Evolutionary conservation across 2,329 filamentous ascomycete species (phyloP).

Genomic region (Balansia obtecta): DNA sequence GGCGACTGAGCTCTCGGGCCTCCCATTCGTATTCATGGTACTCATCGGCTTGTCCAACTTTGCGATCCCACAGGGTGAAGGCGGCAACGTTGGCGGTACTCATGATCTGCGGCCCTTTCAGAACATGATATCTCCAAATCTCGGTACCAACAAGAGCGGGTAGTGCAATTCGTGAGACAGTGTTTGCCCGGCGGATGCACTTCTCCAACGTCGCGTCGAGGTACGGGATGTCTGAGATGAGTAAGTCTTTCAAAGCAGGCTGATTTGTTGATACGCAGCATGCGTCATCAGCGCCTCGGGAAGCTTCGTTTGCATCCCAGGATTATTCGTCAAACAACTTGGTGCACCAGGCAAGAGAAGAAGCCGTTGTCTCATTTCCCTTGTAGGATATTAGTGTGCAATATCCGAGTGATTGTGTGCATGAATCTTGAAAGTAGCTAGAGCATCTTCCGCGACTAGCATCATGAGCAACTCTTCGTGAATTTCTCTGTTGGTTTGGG

Average conservation of each 20-base stretch:
- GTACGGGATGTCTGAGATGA: background rate
- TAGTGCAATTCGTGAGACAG: background rate
- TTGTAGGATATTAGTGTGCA: background rate
- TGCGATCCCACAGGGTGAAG: background rate
- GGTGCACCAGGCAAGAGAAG: constrained; percentile 10
- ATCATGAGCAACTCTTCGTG: constrained; percentile 13
- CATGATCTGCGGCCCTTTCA: constrained; percentile 2
- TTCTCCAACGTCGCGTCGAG: constrained; percentile 3
- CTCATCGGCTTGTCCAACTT: background rate
- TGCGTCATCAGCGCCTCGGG: constrained; percentile 9
- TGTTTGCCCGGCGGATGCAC: background rate
- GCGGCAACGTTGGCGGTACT: background rate
- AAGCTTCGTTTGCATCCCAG: constrained; percentile 9
- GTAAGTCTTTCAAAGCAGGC: background rate
- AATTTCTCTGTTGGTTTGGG: constrained; percentile 8
- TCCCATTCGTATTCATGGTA: background rate
- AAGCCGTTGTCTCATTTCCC: constrained; percentile 14
- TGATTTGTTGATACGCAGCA: background rate
- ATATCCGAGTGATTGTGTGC: background rate
- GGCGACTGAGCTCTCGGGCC: background rate
- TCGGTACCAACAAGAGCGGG: background rate
- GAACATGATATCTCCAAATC: background rate
- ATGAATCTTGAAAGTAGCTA: no score
- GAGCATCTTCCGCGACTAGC: constrained; percentile 4
- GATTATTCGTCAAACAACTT: constrained; percentile 12